Base-by-base conservation (phyloP, 2,329 filamentous ascomycete species). In the Sporothrix phasma region DNA sequence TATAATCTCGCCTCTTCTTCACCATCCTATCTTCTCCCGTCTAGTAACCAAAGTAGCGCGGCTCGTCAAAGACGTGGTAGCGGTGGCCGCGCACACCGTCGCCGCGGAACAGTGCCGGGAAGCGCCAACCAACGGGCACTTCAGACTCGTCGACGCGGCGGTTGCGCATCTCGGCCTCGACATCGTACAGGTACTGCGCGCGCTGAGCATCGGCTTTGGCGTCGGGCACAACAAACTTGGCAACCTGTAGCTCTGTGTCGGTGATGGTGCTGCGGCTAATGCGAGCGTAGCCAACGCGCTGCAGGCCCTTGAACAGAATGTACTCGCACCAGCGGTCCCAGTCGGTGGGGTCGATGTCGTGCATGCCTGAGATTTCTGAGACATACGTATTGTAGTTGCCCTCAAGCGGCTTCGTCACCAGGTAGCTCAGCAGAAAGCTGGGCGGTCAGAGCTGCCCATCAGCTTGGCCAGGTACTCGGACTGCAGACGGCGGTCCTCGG, bases 311-410 rank as follows among this genome's bases (percentile, higher is more conserved):
- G 81, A 91, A 99, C 29, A 99, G 79, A 69, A 99, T 97, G 76
- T 99, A 99, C 79, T 99, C 93, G 79, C 94, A 99, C 94, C 94
- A 99, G 63, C 94, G 82, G 75, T 99, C 94, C 92, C 92, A 96
- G 74, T 99, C 94, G 3, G 81, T 87, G 0, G 87, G 84, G 72
- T 99, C 94, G 59, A 99, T 94, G 72, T 99, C 94, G 71, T 90
- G 87, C 94, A 99, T 99, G 10, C 92, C 90, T 65, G 89, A 96
- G 65, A 79, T 79, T 62, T 91, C 83, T 64, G 90, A 90, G 26
- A 97, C 94, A 71, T 96, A 97, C 0, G 87, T 96, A 74, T 97
- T 93, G 79, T 99, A 99, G 74, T 99, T 99, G 67, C 94, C 94
- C 77, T 96, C 80, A 5, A 88, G 81, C 0, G 94, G 94, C 74